Evolutionary conservation across 2,329 filamentous ascomycete species (phyloP), one percentile per base, ranked within the genome.

Genomic region (Aspergillus floridensis): DNA sequence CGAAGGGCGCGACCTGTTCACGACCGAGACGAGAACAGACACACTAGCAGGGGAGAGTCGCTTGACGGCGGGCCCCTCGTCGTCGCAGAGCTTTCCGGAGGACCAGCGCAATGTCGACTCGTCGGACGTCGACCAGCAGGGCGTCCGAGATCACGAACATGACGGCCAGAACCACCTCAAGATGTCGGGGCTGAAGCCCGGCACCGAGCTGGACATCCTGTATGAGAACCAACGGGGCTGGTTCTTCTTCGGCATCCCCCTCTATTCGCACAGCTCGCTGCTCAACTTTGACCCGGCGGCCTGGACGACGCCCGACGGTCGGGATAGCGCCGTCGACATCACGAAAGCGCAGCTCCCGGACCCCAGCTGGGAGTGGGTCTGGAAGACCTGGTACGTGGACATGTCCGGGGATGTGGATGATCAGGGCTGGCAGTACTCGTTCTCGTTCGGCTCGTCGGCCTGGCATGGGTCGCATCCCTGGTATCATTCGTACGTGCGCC

Each of bases 151-250:
- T 46, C 19, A 41, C 46, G 24, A 47, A 24, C 48, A 55, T 12
- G 8, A 26, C 31, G 32, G 59, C 35, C 29, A 59, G 53, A 22
- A 47, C n/a, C 60, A 62, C 31, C 55, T 58, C 3, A 59, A 61
- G 3, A 47, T 65, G 6, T 64, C 64, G 10, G 66, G 68, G 22
- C 59, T 61, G 3, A 70, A 70, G 29, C 58, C 70, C 2, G 66
- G 69, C 46, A 74, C 72, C 2, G 88, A 85, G 29, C 86, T 98
- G 61, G 95, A 99, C 64, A 85, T 98, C 5, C 81, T 99, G 0
- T 98, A 96, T 75, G 95, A 99, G 74, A 99, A 99, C 71, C 91
- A 99, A 77, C 86, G 95, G 59, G 95, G 95, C 11, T 88, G 86
- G 44, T 96, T 97, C 71, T 81, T 96, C 62, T 98, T 93, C 69